These are phyloP conservation scores for Nitzschia putrida DNA, from an alignment of 108 stramenopile genomes.

Conservation along the genomic window DNA sequence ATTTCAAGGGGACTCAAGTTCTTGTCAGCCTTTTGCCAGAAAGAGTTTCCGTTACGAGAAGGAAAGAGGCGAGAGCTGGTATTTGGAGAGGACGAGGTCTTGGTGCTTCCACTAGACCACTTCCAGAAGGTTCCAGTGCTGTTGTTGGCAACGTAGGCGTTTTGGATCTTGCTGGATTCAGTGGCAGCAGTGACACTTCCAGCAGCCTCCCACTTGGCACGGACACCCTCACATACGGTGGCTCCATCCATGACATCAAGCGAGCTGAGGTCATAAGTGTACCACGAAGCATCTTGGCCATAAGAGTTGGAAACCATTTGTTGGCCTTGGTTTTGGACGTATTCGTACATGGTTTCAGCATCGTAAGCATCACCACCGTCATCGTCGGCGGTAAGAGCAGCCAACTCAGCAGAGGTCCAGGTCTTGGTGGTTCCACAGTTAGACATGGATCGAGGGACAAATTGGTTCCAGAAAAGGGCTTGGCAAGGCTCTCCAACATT, in stretches of 20 bases:
- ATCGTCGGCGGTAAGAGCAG: neutral
- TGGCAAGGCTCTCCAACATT: conserved; percentile 11
- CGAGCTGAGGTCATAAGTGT: conserved; percentile 11
- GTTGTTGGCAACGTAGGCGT: neutral
- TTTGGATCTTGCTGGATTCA: neutral
- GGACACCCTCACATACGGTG: conserved; percentile 1
- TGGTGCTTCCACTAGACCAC: conserved; percentile 4
- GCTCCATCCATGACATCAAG: conserved; percentile 14
- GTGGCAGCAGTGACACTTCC: conserved; percentile 1
- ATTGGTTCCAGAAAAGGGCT: conserved; percentile 14
- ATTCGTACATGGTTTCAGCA: neutral
- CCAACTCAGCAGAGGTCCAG: conserved; percentile 1
- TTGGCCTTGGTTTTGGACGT: conserved; percentile 5
- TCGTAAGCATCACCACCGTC: neutral
- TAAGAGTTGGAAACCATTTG: conserved; percentile 14
- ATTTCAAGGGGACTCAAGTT: conserved; percentile 17
- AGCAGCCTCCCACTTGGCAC: conserved; percentile 3
- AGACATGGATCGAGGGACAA: neutral
- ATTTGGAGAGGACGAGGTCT: neutral
- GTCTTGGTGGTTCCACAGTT: conserved; percentile 11
- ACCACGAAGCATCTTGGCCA: conserved; percentile 12
- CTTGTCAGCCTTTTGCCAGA: conserved; percentile 1
- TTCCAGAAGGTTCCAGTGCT: conserved; percentile 13
- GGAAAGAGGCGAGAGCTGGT: conserved; percentile 4
- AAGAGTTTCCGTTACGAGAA: conserved; percentile 10